phyloP scores from a whole-genome alignment of 768 basidiomycete genomes.

The Boletus eberwhitei region DNA sequence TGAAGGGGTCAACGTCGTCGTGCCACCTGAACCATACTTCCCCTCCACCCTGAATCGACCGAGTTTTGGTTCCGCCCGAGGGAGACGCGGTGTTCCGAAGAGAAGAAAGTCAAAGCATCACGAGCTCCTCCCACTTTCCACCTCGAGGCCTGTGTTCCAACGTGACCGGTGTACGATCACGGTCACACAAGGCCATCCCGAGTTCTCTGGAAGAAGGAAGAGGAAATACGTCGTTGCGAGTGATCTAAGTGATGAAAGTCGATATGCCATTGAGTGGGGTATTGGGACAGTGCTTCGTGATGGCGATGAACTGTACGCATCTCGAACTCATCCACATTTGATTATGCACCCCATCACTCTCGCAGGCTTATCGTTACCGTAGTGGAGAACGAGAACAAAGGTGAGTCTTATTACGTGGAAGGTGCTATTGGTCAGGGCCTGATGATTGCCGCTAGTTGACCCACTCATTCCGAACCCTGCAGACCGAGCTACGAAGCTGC shows the following conservation, averaged over 20 bases:
- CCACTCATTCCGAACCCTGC: slow-evolving; percentile 64
- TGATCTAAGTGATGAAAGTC: slow-evolving; percentile 90
- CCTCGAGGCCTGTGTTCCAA: slow-evolving; percentile 80
- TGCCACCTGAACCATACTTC: slow-evolving; percentile 82
- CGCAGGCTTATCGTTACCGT: slow-evolving; percentile 79
- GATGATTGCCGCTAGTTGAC: slow-evolving; percentile 47
- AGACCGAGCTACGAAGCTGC: slow-evolving; percentile 75
- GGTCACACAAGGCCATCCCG: slow-evolving; percentile 82
- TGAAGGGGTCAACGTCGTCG: slow-evolving; percentile 87
- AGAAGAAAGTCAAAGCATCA: slow-evolving; percentile 60
- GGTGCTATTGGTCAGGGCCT: background rate
- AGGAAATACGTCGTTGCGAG: slow-evolving; percentile 85
- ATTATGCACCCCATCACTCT: background rate
- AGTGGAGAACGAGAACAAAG: slow-evolving; percentile 88
- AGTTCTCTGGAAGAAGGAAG: slow-evolving; percentile 51
- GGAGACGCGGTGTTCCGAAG: slow-evolving; percentile 38
- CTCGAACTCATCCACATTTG: background rate
- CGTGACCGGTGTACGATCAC: slow-evolving; percentile 91
- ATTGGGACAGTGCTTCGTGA: slow-evolving; percentile 94
- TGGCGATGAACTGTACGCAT: slow-evolving; percentile 78
- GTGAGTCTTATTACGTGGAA: slow-evolving; percentile 38
- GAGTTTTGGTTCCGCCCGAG: slow-evolving; percentile 34
- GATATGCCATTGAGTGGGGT: slow-evolving; percentile 97
- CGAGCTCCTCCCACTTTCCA: slow-evolving; percentile 63
- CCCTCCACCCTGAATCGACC: slow-evolving; percentile 64